Conservation (phyloP, 2,329 filamentous ascomycete genomes). For the Phaeophleospora eucalypticola region DNA sequence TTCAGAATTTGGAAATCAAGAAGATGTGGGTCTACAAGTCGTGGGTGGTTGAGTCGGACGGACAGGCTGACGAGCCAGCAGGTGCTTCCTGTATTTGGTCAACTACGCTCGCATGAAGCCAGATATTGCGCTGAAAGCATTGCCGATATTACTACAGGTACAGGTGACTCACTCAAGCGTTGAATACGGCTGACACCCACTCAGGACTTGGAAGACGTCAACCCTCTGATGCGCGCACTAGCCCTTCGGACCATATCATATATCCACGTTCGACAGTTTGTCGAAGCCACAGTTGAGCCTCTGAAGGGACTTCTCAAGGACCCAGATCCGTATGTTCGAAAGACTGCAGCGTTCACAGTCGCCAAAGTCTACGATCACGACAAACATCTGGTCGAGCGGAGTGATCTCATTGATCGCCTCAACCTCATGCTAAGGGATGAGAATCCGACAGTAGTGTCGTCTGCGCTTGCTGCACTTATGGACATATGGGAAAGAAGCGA, state of each 20-base stretch:
- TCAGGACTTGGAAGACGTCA: conserved; percentile 88
- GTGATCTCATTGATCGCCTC: conserved; percentile 85
- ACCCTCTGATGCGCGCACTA: conserved; percentile 86
- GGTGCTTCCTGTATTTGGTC: conserved; percentile 96
- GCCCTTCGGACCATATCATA: conserved; percentile 95
- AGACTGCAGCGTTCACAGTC: conserved; percentile 93
- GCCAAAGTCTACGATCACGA: conserved; percentile 98
- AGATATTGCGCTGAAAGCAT: conserved; percentile 86
- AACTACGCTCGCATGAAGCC: conserved; percentile 95
- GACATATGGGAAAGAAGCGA: conserved; percentile 99
- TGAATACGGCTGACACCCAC: conserved; percentile 3
- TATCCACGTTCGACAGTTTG: conserved; percentile 92
- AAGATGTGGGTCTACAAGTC: conserved; percentile 70
- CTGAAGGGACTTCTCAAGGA: conserved; percentile 81
- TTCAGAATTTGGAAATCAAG: conserved; percentile 94
- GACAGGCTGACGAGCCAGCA: conserved; percentile 42
- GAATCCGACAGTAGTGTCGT: conserved; percentile 95
- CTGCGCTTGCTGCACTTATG: conserved; percentile 83
- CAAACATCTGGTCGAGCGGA: conserved; percentile 79
- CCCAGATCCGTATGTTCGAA: conserved; percentile 89
- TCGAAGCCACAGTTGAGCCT: conserved; percentile 81
- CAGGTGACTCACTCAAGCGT: conserved; percentile 24
- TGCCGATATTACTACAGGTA: conserved; percentile 80
- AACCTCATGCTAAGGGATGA: conserved; percentile 90
- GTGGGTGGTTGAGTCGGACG: neutral